Evolutionary conservation across 495 filamentous ascomycete genomes (phyloP).

Genomic region (Glutinoglossum americanum): DNA sequence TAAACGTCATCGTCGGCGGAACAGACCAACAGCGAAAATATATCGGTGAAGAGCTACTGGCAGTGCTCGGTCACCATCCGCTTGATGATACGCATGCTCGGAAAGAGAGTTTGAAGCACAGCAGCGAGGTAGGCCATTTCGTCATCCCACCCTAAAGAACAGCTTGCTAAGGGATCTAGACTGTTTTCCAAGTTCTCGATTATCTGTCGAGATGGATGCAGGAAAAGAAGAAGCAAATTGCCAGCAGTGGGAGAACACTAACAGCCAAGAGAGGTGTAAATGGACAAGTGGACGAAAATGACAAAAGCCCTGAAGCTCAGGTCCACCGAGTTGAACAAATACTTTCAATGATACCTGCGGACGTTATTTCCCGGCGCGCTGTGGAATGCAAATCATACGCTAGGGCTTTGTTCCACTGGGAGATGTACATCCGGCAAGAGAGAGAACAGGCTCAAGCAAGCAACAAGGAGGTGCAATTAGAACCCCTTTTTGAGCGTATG

Average conservation of each 20-base stretch:
- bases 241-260: slow-evolving; percentile 15
- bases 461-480: slow-evolving; percentile 22
- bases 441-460: slow-evolving; percentile 19
- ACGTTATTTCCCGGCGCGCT: slow-evolving; percentile 64
- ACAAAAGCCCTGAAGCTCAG: slow-evolving; percentile 25
- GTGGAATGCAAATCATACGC: slow-evolving; percentile 85
- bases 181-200: slow-evolving; percentile 75
- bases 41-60: slow-evolving; percentile 46
- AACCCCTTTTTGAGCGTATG: slow-evolving; percentile 47
- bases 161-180: slow-evolving; percentile 25
- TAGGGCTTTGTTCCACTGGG: slow-evolving; percentile 79
- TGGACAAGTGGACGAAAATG: slow-evolving; percentile 16
- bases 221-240: slow-evolving; percentile 42
- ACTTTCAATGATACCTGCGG: slow-evolving; percentile 53
- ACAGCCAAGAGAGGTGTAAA: slow-evolving; percentile 4
- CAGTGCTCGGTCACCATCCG: slow-evolving; percentile 41
- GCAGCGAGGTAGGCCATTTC: slow-evolving; percentile 46
- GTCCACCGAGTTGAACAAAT: slow-evolving; percentile 39
- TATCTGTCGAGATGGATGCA: slow-evolving; percentile 82
- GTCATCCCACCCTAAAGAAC: neutral
- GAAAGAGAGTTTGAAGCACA: slow-evolving; percentile 50
- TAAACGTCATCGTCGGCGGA: slow-evolving; percentile 59
- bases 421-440: slow-evolving; percentile 61
- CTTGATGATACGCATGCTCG: slow-evolving; percentile 26
- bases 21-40: slow-evolving; percentile 40